These are phyloP conservation scores for Eucalyptus shirleyi DNA, from an alignment of 345 rosid genomes.

Conservation along the genomic window DNA sequence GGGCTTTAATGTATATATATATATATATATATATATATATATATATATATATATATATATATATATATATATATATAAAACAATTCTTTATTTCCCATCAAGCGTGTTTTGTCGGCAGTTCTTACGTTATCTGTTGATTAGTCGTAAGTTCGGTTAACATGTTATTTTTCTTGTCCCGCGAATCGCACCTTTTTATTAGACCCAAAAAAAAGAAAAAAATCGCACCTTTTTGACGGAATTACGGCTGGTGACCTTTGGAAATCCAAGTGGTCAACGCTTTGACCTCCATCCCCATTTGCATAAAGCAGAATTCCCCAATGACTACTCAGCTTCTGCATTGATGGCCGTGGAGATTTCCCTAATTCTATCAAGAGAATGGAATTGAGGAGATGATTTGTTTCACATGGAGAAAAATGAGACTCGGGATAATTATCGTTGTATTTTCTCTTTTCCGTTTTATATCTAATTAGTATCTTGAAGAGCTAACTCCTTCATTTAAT, in stretches of 20 bases:
- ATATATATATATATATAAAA: too few relatives aligned
- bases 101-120: not conserved
- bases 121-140: not conserved
- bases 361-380: not conserved
- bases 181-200: not conserved
- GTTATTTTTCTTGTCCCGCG: not conserved
- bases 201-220: not conserved
- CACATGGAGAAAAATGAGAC: not conserved
- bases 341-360: not conserved
- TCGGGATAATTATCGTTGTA: fast-evolving
- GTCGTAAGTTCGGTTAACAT: not conserved
- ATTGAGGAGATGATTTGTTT: not conserved
- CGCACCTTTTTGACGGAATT: not conserved
- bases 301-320: not conserved
- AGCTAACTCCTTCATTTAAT: not conserved
- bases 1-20: too few relatives aligned
- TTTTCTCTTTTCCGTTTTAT: fast-evolving
- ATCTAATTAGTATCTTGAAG: too few relatives aligned
- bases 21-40: too few relatives aligned
- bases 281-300: not conserved
- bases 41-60: too few relatives aligned
- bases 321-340: not conserved
- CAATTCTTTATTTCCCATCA: not conserved
- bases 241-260: not conserved
- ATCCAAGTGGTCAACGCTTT: not conserved